phyloP scores from a whole-genome alignment of 2,329 filamentous ascomycete species.

The Talaromyces atroroseus region DNA sequence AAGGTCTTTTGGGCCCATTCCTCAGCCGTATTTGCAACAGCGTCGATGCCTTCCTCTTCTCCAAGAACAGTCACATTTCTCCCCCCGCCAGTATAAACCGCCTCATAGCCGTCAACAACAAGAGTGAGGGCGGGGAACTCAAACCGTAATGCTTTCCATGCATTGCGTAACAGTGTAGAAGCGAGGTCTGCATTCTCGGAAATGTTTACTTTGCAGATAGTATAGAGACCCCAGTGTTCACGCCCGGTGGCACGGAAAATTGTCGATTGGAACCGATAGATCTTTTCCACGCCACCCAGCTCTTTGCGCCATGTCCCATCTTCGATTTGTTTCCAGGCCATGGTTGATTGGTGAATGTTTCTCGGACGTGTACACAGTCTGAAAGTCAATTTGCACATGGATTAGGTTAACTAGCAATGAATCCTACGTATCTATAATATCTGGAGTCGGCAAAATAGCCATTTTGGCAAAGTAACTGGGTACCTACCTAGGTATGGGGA shows the following conservation, averaged over 20 bases:
- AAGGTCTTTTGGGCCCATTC: slow-evolving; percentile 13
- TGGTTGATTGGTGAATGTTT: background rate
- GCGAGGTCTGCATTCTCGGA: background rate
- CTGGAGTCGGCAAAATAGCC: background rate
- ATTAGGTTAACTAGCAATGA: background rate
- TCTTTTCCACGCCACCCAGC: slow-evolving; percentile 23
- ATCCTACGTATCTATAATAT: background rate
- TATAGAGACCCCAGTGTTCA: slow-evolving; percentile 15
- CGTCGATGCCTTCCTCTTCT: background rate
- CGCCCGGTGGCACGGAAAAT: slow-evolving; percentile 1
- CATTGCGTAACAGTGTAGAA: slow-evolving; percentile 8
- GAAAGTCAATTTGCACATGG: too few species aligned
- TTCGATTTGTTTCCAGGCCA: background rate
- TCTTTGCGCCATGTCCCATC: slow-evolving; percentile 8
- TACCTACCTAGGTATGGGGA: too few species aligned
- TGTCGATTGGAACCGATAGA: slow-evolving; percentile 9
- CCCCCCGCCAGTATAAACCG: background rate
- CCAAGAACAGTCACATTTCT: background rate
- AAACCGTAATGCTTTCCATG: slow-evolving; percentile 14
- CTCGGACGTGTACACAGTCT: background rate
- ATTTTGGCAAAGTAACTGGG: background rate
- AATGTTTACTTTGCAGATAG: slow-evolving; percentile 7
- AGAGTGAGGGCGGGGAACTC: slow-evolving; percentile 13
- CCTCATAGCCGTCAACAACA: slow-evolving; percentile 8
- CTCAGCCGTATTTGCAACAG: background rate